Conservation (phyloP, 306 rosid genomes). For the Cotoneaster glaucophyllus region DNA sequence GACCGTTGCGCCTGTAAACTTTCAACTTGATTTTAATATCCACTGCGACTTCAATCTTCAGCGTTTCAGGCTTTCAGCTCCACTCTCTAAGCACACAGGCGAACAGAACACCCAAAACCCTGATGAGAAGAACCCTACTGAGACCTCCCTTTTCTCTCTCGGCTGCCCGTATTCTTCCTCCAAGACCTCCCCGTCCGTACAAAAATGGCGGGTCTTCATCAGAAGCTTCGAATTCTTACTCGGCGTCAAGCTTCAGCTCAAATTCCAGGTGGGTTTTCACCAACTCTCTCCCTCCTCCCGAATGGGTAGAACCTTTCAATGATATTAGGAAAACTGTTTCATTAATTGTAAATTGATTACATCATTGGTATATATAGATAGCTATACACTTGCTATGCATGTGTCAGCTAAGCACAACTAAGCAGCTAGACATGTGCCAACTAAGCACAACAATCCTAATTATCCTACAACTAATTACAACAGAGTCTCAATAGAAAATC, state of each 20-base stretch:
- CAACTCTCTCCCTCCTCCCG: slow-evolving; percentile 57
- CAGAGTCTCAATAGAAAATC: too few relatives aligned
- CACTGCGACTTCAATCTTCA: neutral
- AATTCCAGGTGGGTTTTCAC: slow-evolving; percentile 34
- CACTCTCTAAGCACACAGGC: neutral
- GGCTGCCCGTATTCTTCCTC: slow-evolving; percentile 8
- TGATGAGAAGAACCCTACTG: slow-evolving; percentile 33
- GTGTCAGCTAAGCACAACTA: too few relatives aligned
- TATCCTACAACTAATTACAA: too few relatives aligned
- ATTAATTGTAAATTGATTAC: too few relatives aligned
- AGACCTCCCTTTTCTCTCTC: slow-evolving; percentile 14
- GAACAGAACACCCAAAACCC: neutral
- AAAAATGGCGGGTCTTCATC: slow-evolving; percentile 24
- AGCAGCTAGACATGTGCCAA: too few relatives aligned
- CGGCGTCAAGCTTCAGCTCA: slow-evolving; percentile 2
- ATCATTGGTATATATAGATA: too few relatives aligned
- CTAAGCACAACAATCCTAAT: too few relatives aligned
- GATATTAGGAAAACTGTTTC: too few relatives aligned
- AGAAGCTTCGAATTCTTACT: slow-evolving; percentile 11
- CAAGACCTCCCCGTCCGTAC: neutral
- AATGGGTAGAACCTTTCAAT: slow-evolving; percentile 66
- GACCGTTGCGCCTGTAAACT: too few relatives aligned
- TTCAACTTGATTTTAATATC: too few relatives aligned
- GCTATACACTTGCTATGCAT: too few relatives aligned
- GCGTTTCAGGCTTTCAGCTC: neutral